Base-by-base conservation (phyloP, 495 filamentous ascomycete genomes). In the Hypomontagnella submonticulosa region DNA sequence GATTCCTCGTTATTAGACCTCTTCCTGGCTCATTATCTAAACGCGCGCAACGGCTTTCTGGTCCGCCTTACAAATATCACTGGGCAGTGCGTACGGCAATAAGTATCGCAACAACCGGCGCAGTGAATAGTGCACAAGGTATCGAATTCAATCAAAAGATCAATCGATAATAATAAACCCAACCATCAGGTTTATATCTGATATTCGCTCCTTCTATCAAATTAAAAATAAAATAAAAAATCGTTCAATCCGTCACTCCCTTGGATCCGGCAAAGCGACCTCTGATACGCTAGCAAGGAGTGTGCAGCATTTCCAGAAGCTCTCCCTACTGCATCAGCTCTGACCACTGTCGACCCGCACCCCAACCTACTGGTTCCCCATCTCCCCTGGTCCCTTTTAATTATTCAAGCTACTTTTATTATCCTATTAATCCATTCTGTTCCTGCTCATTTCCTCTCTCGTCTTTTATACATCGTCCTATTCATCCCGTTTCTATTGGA, bases 241-340 rank as follows among this genome's bases (percentile, higher is more conserved):
- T 27, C 64, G 60, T 60, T 63, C 66, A 72, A 68, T 70, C 60
- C 64, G 69, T 74, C 71, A 72, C 70, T 74, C 71, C 71, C 69
- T 74, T 74, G 60, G 15, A 63, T 63, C 70, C 69, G 47, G 66
- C 66, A 46, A 41, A 30, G 41, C 47, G 47, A 67, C 62, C 50
- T 69, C 62, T 67, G 66, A 72, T 72, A 68, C 62, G 61, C 71
- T 74, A 74, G 71, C 50, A 71, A 63, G 66, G 66, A 70, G 67
- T 43, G 63, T 57, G 60, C 63, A 67, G 67, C 58, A 71, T 66
- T 74, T 72, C 71, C 66, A 72, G 69, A 71, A 70, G 66, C 66
- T 34, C 61, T 49, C 33, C 48, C 53, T 46, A 52, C 46, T 61
- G 41, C 60, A 59, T 64, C 66, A 69, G 66, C 66, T 69, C 60